Base-by-base conservation (phyloP, 2,329 filamentous ascomycete genomes). In the Westerdykella aurantiaca region DNA sequence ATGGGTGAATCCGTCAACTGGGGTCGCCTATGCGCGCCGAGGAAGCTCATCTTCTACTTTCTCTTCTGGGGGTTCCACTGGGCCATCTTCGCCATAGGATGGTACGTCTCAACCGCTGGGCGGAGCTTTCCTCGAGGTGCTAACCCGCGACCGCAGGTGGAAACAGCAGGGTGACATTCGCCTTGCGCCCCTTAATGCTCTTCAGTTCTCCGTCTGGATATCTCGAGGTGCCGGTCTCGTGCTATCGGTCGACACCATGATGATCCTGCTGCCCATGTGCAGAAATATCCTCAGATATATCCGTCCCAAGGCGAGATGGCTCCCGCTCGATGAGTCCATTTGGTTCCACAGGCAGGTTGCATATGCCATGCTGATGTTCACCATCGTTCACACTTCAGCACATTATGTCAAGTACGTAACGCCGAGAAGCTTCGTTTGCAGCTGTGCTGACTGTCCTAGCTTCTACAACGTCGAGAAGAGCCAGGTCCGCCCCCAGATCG, bases 271-370 rank as follows among this genome's bases (percentile, higher is more conserved):
- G 47, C 93, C 93, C 6, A 95, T 98, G 75, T 98, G 91, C 74
- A 80, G 93, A 55, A 97, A 91, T 47, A 72, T 97, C 25, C 79
- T 98, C 63, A 81, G 88, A 65, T 85, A 81, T 63, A 68, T 97
- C 44, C 81, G 93, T 51, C 93, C 93, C 21, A 95, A 94, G 73
- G 71, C 95, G 52, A 80, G 82, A 67, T 95, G 86, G 73, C 66
- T 97, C 11, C 93, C 93, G 5, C 77, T 98, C n/a, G 93, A 98
- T 61, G 93, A 98, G 72, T 94, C 89, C 47, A 79, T 90, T 53
- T 98, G 89, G 89, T 94, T 98, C 69, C 93, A 98, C 72, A 80
- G 91, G 52, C 93, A 98, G 68, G 79, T 95, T 35, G 91, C 93
- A 14, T 98, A 98, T 64, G 76, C 88, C 1, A 74, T 97, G 72